Conservation (phyloP, 257 asterid species). For the Nicotiana attenuata region DNA sequence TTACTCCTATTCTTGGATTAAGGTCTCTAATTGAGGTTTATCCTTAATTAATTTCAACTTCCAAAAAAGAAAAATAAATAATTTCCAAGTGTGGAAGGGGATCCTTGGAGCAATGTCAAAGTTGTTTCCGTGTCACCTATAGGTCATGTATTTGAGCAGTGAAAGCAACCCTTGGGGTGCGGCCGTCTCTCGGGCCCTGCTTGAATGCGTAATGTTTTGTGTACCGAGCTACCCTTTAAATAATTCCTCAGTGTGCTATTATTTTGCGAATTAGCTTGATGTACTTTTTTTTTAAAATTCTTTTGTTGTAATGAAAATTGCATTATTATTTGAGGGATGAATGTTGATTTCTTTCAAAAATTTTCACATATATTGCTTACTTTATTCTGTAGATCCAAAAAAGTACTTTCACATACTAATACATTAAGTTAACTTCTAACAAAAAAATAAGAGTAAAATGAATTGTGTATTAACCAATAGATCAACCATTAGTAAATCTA, state of each 20-base stretch:
- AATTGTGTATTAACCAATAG: too few relatives aligned
- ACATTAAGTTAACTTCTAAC: background rate
- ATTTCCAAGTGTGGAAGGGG: too few relatives aligned
- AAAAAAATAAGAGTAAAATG: background rate
- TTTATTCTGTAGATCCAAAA: background rate
- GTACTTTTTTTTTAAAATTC: background rate
- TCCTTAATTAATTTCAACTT: conserved; percentile 10
- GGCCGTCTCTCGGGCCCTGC: too few relatives aligned
- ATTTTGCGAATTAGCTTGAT: background rate
- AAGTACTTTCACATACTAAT: background rate
- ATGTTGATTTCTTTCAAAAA: background rate
- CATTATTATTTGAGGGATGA: background rate
- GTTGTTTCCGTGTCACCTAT: too few relatives aligned
- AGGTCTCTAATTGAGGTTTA: conserved; percentile 22
- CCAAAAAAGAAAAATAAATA: too few relatives aligned
- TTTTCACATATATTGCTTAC: background rate
- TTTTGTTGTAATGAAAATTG: background rate
- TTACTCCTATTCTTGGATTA: conserved; percentile 13
- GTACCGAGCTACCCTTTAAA: too few relatives aligned
- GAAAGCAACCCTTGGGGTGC: too few relatives aligned
- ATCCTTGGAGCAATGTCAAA: too few relatives aligned
- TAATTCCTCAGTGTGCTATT: too few relatives aligned
- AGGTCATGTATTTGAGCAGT: too few relatives aligned
- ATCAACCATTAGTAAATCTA: too few relatives aligned
- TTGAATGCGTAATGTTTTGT: too few relatives aligned